Percentiles rank a stretch among this genome's conserved stretches.
These are phyloP conservation scores for Monosporozyma siamensis DNA, from an alignment of 805 yeast genomes.

Conservation along the genomic window DNA sequence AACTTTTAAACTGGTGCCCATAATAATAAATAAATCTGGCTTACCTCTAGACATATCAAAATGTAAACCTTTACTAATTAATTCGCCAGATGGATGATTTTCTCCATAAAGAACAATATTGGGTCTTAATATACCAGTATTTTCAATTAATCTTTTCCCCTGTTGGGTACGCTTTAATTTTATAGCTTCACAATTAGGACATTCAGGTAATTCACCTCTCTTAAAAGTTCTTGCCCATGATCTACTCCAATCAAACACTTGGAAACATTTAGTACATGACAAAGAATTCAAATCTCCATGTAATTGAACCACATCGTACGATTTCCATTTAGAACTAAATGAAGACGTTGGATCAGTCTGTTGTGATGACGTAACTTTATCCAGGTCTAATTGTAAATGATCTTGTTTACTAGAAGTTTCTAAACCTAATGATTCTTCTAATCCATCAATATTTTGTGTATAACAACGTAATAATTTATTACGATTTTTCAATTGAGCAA, in stretches of 20 bases:
- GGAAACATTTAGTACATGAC: slow-evolving; percentile 65
- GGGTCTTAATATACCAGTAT: slow-evolving; percentile 74
- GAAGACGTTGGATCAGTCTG: neutral
- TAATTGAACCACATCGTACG: slow-evolving; percentile 70
- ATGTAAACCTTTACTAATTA: slow-evolving; percentile 59
- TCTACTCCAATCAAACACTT: slow-evolving; percentile 51
- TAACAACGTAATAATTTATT: slow-evolving; percentile 74
- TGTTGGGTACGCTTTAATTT: slow-evolving; percentile 46
- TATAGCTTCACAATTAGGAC: slow-evolving; percentile 55
- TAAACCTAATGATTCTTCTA: slow-evolving; percentile 61
- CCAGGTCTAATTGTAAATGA: neutral
- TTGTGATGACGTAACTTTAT: neutral
- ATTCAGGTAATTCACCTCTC: slow-evolving; percentile 65
- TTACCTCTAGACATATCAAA: slow-evolving; percentile 48
- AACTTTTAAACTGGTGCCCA: slow-evolving; percentile 89
- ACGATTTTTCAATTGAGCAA: slow-evolving; percentile 46
- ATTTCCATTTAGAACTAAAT: slow-evolving; percentile 43
- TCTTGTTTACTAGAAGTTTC: slow-evolving; percentile 41
- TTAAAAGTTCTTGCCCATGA: slow-evolving; percentile 39
- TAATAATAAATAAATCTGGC: slow-evolving; percentile 76
- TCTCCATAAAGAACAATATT: slow-evolving; percentile 90
- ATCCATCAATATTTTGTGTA: slow-evolving; percentile 90
- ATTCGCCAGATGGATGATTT: slow-evolving; percentile 79
- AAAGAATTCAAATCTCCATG: slow-evolving; percentile 81
- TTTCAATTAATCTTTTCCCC: slow-evolving; percentile 69